These are phyloP conservation scores for Aspergillus pseudotamarii DNA, from an alignment of 2,329 filamentous ascomycete species.

Conservation along the genomic window DNA sequence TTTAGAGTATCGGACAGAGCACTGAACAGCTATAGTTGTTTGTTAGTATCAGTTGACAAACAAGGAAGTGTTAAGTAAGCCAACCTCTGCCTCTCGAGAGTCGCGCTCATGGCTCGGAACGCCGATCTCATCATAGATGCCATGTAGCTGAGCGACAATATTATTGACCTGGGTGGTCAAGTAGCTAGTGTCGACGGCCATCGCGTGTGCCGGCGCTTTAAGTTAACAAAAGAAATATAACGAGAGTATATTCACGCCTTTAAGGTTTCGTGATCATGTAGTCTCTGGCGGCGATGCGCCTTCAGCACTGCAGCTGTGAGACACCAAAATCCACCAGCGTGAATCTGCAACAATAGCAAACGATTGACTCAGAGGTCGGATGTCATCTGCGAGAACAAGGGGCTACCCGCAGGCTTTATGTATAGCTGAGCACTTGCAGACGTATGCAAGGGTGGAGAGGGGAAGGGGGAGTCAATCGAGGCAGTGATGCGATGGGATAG, in stretches of 20 bases:
- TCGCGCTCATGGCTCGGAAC: constrained; percentile 93
- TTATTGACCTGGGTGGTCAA: constrained; percentile 92
- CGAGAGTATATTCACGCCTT: background rate
- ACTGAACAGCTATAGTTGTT: constrained; percentile 71
- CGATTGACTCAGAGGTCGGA: constrained; percentile 13
- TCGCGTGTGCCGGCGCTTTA: constrained; percentile 21
- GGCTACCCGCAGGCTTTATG: constrained; percentile 25
- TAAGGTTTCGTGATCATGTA: constrained; percentile 15
- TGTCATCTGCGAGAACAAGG: constrained; percentile 23
- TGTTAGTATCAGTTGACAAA: constrained; percentile 18
- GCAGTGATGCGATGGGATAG: constrained; percentile 7
- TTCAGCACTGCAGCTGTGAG: constrained; percentile 9
- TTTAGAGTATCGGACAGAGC: constrained; percentile 90
- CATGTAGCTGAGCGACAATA: constrained; percentile 90
- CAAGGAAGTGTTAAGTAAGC: constrained; percentile 27
- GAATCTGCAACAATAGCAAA: constrained; percentile 23
- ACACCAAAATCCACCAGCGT: constrained; percentile 19
- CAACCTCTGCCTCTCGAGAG: constrained; percentile 82
- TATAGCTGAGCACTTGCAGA: constrained; percentile 14
- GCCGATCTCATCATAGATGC: constrained; percentile 95
- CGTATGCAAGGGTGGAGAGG: constrained; percentile 23
- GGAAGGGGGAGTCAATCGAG: constrained; percentile 6
- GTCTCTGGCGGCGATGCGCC: constrained; percentile 20
- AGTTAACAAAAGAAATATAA: constrained; percentile 9
- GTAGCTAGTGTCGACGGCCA: constrained; percentile 84